Evolutionary conservation across 257 asterid species (phyloP).

Genomic region (Nicotiana sylvestris): DNA sequence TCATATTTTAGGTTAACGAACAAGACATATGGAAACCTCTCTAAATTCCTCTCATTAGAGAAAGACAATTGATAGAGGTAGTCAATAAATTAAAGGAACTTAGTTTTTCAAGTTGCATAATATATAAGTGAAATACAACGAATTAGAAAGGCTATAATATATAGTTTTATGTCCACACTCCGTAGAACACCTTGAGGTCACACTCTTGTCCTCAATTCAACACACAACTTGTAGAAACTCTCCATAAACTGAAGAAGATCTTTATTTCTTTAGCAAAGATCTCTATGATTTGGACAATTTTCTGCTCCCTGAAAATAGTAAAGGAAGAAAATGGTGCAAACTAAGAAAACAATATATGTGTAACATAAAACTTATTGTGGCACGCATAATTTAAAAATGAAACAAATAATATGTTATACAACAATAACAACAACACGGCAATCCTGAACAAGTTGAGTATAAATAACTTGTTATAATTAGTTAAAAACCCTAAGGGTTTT

Average conservation of each 20-base stretch:
- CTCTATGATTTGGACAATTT: constrained; percentile 50
- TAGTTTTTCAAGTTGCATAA: not conserved
- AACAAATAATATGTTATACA: too few relatives aligned
- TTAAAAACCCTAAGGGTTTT: too few relatives aligned
- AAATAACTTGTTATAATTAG: too few relatives aligned
- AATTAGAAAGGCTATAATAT: constrained; percentile 1
- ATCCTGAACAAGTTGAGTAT: too few relatives aligned
- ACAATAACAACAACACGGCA: too few relatives aligned
- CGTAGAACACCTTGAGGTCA: not conserved
- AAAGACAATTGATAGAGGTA: not conserved
- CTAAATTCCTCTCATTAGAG: not conserved
- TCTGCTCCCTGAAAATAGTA: constrained; percentile 40
- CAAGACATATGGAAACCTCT: not conserved
- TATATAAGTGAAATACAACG: constrained; percentile 6
- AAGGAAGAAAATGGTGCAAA: not conserved
- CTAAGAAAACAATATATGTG: not conserved
- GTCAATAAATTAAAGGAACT: not conserved
- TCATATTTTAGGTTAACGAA: not conserved
- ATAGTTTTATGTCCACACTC: constrained; percentile 9
- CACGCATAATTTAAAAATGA: too few relatives aligned
- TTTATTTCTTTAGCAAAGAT: constrained; percentile 41
- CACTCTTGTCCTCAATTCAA: constrained; percentile 8
- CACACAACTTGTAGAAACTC: not conserved
- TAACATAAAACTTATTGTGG: too few relatives aligned
- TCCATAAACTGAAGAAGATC: not conserved